Evolutionary conservation across 805 yeast genomes (phyloP).

Genomic region (Saccharomycopsis fodiens): DNA sequence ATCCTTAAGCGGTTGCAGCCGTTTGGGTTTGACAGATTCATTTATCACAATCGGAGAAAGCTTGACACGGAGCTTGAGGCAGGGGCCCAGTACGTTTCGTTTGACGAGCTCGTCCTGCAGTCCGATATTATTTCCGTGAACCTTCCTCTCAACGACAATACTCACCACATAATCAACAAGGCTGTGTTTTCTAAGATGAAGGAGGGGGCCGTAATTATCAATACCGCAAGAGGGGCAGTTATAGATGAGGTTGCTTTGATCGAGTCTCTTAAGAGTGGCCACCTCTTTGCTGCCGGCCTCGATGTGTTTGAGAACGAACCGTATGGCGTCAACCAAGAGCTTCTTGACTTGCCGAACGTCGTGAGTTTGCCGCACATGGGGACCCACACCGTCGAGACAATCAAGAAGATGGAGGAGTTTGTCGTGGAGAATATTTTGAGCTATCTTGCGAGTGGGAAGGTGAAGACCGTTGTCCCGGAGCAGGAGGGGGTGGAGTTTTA

Average conservation of each 20-base stretch:
- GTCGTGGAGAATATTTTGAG: constrained; percentile 60
- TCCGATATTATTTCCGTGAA: constrained; percentile 70
- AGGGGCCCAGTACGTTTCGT: constrained; percentile 62
- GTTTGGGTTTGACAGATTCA: constrained; percentile 64
- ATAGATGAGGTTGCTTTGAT: constrained; percentile 58
- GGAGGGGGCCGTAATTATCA: constrained; percentile 59
- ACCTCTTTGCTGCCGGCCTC: constrained; percentile 59
- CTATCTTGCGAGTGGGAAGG: constrained; percentile 59
- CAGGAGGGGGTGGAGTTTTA: constrained; percentile 31
- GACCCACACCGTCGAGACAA: constrained; percentile 68
- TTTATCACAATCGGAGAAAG: constrained; percentile 64
- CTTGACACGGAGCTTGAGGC: constrained; percentile 55
- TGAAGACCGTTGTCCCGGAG: constrained; percentile 78
- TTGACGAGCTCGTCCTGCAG: constrained; percentile 55
- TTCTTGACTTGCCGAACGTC: constrained; percentile 57
- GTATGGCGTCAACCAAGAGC: constrained; percentile 48
- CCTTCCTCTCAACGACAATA: constrained; percentile 66
- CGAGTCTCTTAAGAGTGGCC: constrained; percentile 51
- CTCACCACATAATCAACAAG: constrained; percentile 61
- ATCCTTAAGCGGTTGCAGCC: constrained; percentile 64
- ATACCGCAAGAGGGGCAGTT: constrained; percentile 87
- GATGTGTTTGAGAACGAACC: constrained; percentile 80
- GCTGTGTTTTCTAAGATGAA: constrained; percentile 63
- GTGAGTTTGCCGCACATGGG: constrained; percentile 86
- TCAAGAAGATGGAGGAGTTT: constrained; percentile 71